phyloP scores from a whole-genome alignment of 2,329 filamentous ascomycete species.

The Helicocarpus griseus region DNA sequence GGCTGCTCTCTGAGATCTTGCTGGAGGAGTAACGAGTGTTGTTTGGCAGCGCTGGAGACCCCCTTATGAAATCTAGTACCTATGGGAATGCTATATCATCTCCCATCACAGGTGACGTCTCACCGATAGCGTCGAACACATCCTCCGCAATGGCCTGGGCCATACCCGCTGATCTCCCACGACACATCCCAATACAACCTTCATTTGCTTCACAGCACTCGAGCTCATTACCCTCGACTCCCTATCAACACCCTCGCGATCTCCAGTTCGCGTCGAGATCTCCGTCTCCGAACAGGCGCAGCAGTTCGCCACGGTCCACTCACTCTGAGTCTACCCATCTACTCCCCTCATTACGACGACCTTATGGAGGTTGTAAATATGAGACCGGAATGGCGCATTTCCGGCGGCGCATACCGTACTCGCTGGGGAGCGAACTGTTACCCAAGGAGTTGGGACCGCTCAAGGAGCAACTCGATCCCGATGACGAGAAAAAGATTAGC shows the following conservation, averaged over 20 bases:
- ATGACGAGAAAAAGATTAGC: conserved; percentile 66
- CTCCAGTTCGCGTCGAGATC: conserved; percentile 69
- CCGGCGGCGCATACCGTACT: conserved; percentile 84
- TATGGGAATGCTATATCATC: conserved; percentile 34
- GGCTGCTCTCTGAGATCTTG: not conserved
- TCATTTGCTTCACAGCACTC: conserved; percentile 57
- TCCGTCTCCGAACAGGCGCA: conserved; percentile 68
- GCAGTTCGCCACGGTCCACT: conserved; percentile 79
- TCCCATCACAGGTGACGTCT: conserved; percentile 30
- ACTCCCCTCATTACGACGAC: conserved; percentile 57
- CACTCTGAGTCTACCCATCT: conserved; percentile 79
- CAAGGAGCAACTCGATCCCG: conserved; percentile 59
- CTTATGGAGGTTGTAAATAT: conserved; percentile 67
- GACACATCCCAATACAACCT: conserved; percentile 33
- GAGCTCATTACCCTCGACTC: conserved; percentile 86
- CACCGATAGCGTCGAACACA: conserved; percentile 33
- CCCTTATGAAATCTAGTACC: conserved; percentile 33
- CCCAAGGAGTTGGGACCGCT: conserved; percentile 58
- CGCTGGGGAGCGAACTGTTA: conserved; percentile 68
- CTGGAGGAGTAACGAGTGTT: conserved; percentile 18
- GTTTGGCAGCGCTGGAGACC: conserved; percentile 22
- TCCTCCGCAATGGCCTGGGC: conserved; percentile 34
- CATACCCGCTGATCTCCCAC: conserved; percentile 25
- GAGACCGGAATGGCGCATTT: conserved; percentile 78
- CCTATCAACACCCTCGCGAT: conserved; percentile 76